Conservation (phyloP, 768 basidiomycete species). For the Termitomyces sp. region DNA sequence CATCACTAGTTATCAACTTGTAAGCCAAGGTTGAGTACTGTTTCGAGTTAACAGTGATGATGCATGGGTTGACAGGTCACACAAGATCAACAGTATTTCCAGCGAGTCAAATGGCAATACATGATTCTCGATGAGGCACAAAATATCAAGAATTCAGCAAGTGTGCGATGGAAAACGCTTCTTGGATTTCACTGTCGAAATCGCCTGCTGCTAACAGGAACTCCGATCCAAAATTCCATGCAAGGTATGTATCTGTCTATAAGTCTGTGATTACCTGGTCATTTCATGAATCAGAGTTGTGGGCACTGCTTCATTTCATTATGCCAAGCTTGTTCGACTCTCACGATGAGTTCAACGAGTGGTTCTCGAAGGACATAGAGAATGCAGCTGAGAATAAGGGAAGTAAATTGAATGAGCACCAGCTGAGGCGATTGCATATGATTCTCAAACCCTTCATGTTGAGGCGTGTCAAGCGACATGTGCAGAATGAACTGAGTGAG, state of each 20-base stretch:
- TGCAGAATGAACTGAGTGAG: constrained; percentile 99
- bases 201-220: constrained; percentile 90
- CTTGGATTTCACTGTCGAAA: constrained; percentile 96
- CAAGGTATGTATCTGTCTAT: constrained; percentile 56
- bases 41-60: neutral
- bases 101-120: constrained; percentile 98
- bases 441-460: constrained; percentile 99
- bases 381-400: constrained; percentile 89
- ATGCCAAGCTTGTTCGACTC: constrained; percentile 99
- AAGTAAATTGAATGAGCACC: constrained; percentile 89
- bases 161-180: constrained; percentile 95
- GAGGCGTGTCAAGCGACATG: constrained; percentile 92
- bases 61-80: constrained; percentile 53
- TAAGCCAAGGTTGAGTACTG: constrained; percentile 27
- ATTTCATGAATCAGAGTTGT: constrained; percentile 60
- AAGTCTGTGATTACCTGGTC: neutral
- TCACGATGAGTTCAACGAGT: constrained; percentile 98
- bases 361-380: constrained; percentile 99
- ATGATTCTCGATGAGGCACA: constrained; percentile 99
- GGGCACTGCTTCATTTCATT: constrained; percentile 98
- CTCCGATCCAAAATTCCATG: constrained; percentile 99
- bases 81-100: constrained; percentile 97
- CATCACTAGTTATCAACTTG: constrained; percentile 95
- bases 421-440: constrained; percentile 93
- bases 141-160: constrained; percentile 97